A percentile compares a stretch with the other conserved stretches of the same genome.
Conservation (phyloP, 306 rosid genomes). For the Cucurbita maxima region DNA sequence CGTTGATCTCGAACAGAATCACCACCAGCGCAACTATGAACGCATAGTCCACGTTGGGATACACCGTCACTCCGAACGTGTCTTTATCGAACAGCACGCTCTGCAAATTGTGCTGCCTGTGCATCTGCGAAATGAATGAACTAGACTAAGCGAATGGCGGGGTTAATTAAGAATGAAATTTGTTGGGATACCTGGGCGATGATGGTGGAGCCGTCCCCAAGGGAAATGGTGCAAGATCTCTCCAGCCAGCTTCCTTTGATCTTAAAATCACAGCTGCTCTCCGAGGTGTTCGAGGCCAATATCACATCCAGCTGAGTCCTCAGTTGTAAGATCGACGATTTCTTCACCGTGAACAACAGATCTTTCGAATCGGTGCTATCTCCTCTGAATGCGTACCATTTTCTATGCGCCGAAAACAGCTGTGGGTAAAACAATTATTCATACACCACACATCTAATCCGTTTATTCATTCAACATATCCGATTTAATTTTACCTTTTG, state of each 20-base stretch:
- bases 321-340: constrained; percentile 12
- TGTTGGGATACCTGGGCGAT: not conserved
- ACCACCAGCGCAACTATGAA: constrained; percentile 23
- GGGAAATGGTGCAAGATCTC: constrained; percentile 21
- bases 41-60: constrained; percentile 22
- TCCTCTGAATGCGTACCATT: constrained; percentile 27
- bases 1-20: constrained; percentile 25
- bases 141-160: no score
- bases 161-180: no score
- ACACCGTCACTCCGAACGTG: constrained; percentile 18
- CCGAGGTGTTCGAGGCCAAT: constrained; percentile 19
- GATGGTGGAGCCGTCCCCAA: not conserved
- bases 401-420: constrained; percentile 20
- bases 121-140: constrained; percentile 12
- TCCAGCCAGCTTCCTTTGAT: constrained; percentile 24
- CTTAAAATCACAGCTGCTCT: constrained; percentile 23
- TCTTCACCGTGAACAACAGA: constrained; percentile 22
- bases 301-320: constrained; percentile 22
- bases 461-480: no score
- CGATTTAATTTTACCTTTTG: constrained; percentile 11
- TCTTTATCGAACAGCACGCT: constrained; percentile 16
- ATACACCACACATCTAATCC: no score
- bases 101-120: constrained; percentile 12
- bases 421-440: no score
- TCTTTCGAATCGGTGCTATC: constrained; percentile 22